Percentiles rank a stretch among this genome's conserved stretches.
These are phyloP conservation scores for Asterophora parasitica DNA, from an alignment of 768 basidiomycete species.

Conservation along the genomic window DNA sequence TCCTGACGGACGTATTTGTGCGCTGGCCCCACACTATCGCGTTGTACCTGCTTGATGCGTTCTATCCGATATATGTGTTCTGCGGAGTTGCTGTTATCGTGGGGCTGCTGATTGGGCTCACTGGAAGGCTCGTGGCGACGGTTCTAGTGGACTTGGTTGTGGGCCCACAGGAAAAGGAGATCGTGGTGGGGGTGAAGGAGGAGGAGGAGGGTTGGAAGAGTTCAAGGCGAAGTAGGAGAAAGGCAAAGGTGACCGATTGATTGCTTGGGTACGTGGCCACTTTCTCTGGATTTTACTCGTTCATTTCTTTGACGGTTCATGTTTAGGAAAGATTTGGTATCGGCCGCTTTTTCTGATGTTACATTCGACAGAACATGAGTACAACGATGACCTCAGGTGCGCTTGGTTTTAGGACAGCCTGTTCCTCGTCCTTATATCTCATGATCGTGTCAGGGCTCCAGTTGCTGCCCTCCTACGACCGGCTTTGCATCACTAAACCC, in stretches of 20 bases:
- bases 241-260: slow-evolving; percentile 1
- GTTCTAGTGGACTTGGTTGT: slow-evolving; percentile 11
- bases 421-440: too few relatives aligned
- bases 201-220: background rate
- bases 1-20: slow-evolving; percentile 38
- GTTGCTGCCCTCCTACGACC: too few relatives aligned
- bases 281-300: background rate
- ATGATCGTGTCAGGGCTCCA: too few relatives aligned
- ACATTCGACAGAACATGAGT: too few relatives aligned
- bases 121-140: slow-evolving; percentile 21
- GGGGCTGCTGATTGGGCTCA: slow-evolving; percentile 40
- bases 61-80: slow-evolving; percentile 56
- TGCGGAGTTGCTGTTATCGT: slow-evolving; percentile 51
- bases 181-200: background rate
- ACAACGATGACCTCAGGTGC: too few relatives aligned
- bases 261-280: background rate
- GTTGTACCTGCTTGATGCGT: slow-evolving; percentile 33
- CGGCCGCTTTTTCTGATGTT: too few relatives aligned
- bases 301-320: background rate
- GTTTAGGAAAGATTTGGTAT: background rate
- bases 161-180: background rate
- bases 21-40: slow-evolving; percentile 39
- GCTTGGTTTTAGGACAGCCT: too few relatives aligned
- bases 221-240: background rate
- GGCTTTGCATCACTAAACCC: background rate